Evolutionary conservation across 108 stramenopile species (phyloP).

Genomic region (Cyclostephanos tholiformis): DNA sequence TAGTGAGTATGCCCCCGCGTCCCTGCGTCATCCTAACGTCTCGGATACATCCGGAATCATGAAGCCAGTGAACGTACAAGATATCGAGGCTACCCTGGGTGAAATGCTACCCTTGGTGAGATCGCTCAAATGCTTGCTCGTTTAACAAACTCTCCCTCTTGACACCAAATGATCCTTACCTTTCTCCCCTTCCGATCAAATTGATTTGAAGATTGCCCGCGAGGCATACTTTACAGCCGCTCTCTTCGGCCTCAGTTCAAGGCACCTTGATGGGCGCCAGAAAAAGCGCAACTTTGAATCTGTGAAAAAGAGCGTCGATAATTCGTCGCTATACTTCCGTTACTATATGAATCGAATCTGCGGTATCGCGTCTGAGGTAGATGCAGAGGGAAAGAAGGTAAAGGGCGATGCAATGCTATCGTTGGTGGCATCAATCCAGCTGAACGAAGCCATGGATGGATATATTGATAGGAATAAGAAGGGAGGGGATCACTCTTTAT

Average conservation of each 20-base stretch:
- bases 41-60: constrained; percentile 47
- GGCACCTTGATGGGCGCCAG: constrained; percentile 83
- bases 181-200: not conserved
- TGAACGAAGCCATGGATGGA: constrained; percentile 88
- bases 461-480: constrained; percentile 90
- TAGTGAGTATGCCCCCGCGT: constrained; percentile 66
- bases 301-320: constrained; percentile 79
- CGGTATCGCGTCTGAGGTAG: constrained; percentile 75
- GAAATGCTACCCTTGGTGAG: constrained; percentile 73
- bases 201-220: constrained; percentile 60
- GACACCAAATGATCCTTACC: not conserved
- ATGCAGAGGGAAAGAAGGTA: constrained; percentile 53
- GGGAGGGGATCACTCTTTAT: constrained; percentile 87
- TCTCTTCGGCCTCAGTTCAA: constrained; percentile 78
- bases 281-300: constrained; percentile 90
- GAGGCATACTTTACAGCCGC: constrained; percentile 90
- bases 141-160: not conserved
- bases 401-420: constrained; percentile 83
- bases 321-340: constrained; percentile 80
- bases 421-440: constrained; percentile 78
- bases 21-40: constrained; percentile 33
- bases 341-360: constrained; percentile 85
- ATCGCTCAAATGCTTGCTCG: not conserved
- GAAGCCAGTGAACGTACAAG: constrained; percentile 74
- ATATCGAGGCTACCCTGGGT: constrained; percentile 69